Evolutionary conservation across 2,329 filamentous ascomycete genomes (phyloP), one percentile per base, ranked within the genome.

Genomic region (Nemania sp.): DNA sequence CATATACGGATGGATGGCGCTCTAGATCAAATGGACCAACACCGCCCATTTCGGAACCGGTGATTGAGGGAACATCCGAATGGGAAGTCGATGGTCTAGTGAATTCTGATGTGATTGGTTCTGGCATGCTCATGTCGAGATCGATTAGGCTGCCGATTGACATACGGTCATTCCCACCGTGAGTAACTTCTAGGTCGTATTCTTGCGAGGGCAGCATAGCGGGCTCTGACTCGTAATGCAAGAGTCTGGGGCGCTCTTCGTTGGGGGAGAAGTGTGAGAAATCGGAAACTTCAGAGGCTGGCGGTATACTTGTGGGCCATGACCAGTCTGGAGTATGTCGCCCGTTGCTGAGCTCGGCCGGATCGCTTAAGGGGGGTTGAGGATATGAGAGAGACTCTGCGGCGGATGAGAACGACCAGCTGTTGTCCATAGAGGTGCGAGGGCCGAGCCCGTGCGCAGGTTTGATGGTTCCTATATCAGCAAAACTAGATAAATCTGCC

Each of bases 1-100:
- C 76, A 63, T 86, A 85, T 1, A 86, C 74, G 1, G 84, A 87
- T 1, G 83, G 77, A 65, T 87, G 85, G n/a, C 82, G 81, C 70
- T 89, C 86, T 3, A 88, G 77, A 56, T 87, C 84, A 59, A 88
- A 88, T 0, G 86, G 84, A 65, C 85, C 85, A 1, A 77, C 79
- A 12, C 80, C 77, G 25, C 83, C 80, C 34, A 83, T 72, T 58
- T 87, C 83, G 0, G 84, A 85, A 52, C 84, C 85, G 7, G 80
- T 78, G 11, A 86, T 76, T 0, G 83, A 86, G 1, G 72, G 80
- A 12, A 79, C 81, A 61, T 87, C 84, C 1, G 85, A 88, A 69
- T 86, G 82, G 11, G 84, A 84, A 0, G 84, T 86, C 2, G 84
- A 86, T 0, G 84, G 84, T 1, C 66, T 49, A 7, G 80, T 78